These are phyloP conservation scores for Suillus clintonianus DNA, from an alignment of 768 basidiomycete species.

Conservation along the genomic window DNA sequence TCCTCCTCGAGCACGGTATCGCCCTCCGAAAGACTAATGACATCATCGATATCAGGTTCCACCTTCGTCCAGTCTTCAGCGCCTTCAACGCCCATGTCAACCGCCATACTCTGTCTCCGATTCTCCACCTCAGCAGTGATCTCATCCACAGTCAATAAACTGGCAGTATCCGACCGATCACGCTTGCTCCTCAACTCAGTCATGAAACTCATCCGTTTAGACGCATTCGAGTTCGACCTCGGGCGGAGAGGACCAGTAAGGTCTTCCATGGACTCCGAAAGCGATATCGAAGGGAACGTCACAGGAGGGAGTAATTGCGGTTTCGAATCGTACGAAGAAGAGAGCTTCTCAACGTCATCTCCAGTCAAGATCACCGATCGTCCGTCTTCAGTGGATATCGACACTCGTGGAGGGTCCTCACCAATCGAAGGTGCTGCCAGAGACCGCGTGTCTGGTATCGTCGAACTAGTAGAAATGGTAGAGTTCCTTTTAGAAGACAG, in stretches of 20 bases:
- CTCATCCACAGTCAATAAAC: conserved; percentile 94
- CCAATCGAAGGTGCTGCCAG: conserved; percentile 17
- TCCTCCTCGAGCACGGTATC: conserved; percentile 51
- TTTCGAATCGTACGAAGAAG: conserved; percentile 28
- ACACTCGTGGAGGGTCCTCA: conserved; percentile 69
- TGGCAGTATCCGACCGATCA: conserved; percentile 86
- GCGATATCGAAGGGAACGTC: conserved; percentile 73
- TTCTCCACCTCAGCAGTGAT: conserved; percentile 93
- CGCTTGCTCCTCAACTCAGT: conserved; percentile 80
- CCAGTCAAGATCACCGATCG: conserved; percentile 61
- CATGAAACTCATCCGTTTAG: conserved; percentile 76
- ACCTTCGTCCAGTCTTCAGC: conserved; percentile 78
- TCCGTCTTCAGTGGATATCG: conserved; percentile 75
- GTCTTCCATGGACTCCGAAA: conserved; percentile 76
- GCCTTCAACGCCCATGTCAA: conserved; percentile 46
- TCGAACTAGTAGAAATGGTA: conserved; percentile 31
- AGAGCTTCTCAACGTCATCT: conserved; percentile 42
- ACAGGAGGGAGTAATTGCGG: conserved; percentile 78
- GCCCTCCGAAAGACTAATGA: conserved; percentile 46
- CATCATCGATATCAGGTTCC: conserved; percentile 52
- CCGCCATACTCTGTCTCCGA: conserved; percentile 53
- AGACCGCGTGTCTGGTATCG: conserved; percentile 39
- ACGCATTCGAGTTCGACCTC: conserved; percentile 46
- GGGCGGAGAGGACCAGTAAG: conserved; percentile 42
- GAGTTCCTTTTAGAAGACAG: conserved; percentile 51